Evolutionary conservation across 2,329 filamentous ascomycete genomes (phyloP).

Genomic region (Tolypocladium endophyticum): DNA sequence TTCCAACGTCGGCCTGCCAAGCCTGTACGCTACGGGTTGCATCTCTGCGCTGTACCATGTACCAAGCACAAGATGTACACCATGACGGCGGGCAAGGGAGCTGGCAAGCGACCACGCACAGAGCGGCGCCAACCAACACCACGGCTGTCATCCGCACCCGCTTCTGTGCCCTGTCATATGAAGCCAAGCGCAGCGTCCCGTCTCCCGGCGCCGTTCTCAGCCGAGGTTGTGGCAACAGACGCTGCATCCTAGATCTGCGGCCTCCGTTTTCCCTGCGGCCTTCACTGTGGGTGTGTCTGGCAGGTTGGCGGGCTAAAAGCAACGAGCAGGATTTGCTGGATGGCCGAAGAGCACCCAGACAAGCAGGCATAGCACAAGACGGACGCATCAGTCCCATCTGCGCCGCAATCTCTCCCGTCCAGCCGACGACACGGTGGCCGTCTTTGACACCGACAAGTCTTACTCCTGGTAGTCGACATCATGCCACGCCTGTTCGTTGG

Average conservation of each 20-base stretch:
- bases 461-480: neutral
- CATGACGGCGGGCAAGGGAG: neutral
- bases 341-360: neutral
- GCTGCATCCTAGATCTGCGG: slow-evolving; percentile 2
- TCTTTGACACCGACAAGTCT: neutral
- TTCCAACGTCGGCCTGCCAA: neutral
- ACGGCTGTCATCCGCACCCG: neutral
- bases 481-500: neutral
- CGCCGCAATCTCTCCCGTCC: neutral
- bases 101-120: neutral
- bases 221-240: slow-evolving; percentile 1
- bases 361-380: neutral
- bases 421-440: neutral
- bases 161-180: neutral
- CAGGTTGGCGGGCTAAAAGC: neutral
- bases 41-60: neutral
- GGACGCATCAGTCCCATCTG: too few species aligned
- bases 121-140: neutral
- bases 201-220: slow-evolving; percentile 4
- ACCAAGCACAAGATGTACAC: neutral
- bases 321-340: neutral
- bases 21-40: neutral
- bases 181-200: neutral
- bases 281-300: neutral
- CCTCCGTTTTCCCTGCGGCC: neutral